Evolutionary conservation across 306 rosid genomes (phyloP), one percentile per base, ranked within the genome.

Genomic region (Glycine latifolia): DNA sequence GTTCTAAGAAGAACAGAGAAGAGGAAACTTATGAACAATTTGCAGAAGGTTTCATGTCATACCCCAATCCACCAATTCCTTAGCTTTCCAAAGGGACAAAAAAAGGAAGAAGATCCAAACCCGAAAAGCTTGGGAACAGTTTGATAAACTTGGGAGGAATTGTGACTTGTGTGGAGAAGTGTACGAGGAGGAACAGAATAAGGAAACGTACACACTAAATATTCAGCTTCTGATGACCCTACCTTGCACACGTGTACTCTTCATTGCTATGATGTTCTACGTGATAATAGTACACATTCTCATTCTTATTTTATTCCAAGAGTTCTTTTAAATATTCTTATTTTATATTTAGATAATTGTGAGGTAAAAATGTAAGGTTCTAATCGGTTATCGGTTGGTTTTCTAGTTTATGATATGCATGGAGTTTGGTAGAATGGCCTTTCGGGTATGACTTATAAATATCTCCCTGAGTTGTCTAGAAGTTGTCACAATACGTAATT

Each of bases 241-340:
- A 58, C 37, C 7, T 78, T 63, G 74, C 74, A 63, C 89, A 83
- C 85, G 89, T 71, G 83, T 74, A 39, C 54, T 8, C 53, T 48
- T 74, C 8, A 2, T n/a, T 5, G 66, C 67, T 67, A 13, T 26
- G 31, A 37, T 0, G 16, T 11, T 8, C 50, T 35, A 33, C 72
- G 9, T 47, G 41, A 11, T 5, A 4, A 54, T 17, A 4, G n/a
- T 65, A 2, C 20, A 20, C 2, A 56, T 53, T 14, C 44, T n/a
- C 17, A 55, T 74, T 14, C 44, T n/a, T 11, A 55, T 74, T 39
- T 14, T 54, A 2, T 53, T 62, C 46, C 20, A 2, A 13, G 5
- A 26, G 3, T 61, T 60, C 68, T 5, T 62, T 14, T 6, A 41
- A 41, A 65, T 65, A 63, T 7, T 39, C 20, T 65, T 14, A 65